Evolutionary conservation across 176 grass and related monocot species (phyloP), one percentile per base, ranked within the genome.

Genomic region (Thinopyrum elongatum): DNA sequence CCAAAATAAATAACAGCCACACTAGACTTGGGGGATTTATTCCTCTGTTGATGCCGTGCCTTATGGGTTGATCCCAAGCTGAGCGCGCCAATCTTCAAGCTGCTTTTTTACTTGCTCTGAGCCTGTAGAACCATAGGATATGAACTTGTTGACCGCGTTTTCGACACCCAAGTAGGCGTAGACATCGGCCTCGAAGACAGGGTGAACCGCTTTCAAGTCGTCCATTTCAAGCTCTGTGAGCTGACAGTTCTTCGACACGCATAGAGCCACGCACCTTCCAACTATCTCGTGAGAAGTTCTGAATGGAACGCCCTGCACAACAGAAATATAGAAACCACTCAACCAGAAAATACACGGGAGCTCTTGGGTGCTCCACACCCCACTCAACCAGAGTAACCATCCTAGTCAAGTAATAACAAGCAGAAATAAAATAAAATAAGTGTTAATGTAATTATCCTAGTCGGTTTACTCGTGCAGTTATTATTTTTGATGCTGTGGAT

Each of bases 241-340:
- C 65, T 94, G 94, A 59, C 97, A 94, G 35, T 93, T 94, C 76
- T 80, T 99, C 23, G 90, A 79, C 46, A 92, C 86, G 35, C 97
- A 95, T 33, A 96, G 75, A 74, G 86, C 92, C 70, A 99, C 97
- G n/a, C 92, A 90, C 78, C 86, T 90, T 79, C 97, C 97, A 30
- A 94, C 97, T 80, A 96, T 91, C 78, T 99, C 97, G n/a, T 99
- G 97, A 11, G 94, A 94, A 61, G 97, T 96, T 78, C 97, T 94
- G 79, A 99, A 96, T 4, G 97, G 93, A 77, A 95, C 68, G 8
- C 93, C 97, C 97, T 99, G 71, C 16, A 36, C 34, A 46, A 35
- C 0, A 57, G 25, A 12, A 46, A 79, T 17, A 64, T 19, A 78
- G 15, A 89, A 71, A 47, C 5, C 7, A 69, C 28, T 38, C 41